Conservation (phyloP, 306 rosid species). For the Pterocarpus macrocarpus region DNA sequence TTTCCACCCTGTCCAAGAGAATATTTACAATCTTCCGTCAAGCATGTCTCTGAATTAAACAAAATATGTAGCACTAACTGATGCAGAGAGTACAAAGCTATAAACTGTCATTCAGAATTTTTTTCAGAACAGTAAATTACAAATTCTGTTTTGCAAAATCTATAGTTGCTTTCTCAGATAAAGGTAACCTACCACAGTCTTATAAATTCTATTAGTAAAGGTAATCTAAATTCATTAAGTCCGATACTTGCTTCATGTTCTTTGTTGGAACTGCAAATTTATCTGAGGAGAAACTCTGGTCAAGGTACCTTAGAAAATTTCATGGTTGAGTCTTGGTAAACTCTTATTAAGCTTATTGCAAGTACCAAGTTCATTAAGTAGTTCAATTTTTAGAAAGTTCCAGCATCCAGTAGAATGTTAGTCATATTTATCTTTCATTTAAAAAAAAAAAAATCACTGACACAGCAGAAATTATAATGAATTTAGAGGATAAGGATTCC, state of each 20-base stretch:
- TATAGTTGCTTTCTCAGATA: slow-evolving; percentile 13
- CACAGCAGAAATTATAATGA: neutral
- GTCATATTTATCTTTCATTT: neutral
- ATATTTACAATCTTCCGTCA: slow-evolving; percentile 34
- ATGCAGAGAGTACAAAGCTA: slow-evolving; percentile 12
- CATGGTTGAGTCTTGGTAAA: neutral
- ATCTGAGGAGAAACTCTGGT: neutral
- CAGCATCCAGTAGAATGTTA: neutral
- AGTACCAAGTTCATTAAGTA: neutral
- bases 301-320: neutral
- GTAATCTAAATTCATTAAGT: slow-evolving; percentile 2
- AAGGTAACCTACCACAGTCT: neutral
- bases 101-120: neutral
- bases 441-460: neutral
- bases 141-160: neutral
- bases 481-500: neutral
- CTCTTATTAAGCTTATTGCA: neutral
- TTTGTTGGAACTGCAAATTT: neutral
- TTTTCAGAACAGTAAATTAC: neutral
- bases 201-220: neutral
- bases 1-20: slow-evolving; percentile 77
- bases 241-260: too few relatives aligned
- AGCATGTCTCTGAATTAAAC: slow-evolving; percentile 18
- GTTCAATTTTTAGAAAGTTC: neutral
- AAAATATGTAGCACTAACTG: slow-evolving; percentile 9